Conservation (phyloP, 192 early-diverging fungal genomes). For the Coemansia sp. region DNA sequence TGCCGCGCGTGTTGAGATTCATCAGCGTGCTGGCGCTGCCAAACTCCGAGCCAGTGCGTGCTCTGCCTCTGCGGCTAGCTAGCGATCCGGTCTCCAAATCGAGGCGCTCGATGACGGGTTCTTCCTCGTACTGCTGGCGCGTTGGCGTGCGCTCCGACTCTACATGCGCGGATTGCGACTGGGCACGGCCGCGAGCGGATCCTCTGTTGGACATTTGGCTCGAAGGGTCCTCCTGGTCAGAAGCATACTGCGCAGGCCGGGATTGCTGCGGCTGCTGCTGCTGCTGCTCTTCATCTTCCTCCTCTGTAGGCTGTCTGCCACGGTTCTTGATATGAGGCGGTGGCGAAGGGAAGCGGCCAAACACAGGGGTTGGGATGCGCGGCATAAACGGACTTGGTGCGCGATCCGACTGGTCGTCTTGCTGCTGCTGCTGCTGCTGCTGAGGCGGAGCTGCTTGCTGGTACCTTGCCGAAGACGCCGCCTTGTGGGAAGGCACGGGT, state of each 20-base stretch:
- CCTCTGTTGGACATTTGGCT: not conserved
- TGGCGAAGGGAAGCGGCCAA: constrained; percentile 52
- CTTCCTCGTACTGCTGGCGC: constrained; percentile 23
- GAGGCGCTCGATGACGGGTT: constrained; percentile 42
- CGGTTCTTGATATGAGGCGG: constrained; percentile 53
- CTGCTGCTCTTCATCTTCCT: constrained; percentile 11
- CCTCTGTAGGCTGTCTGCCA: constrained; percentile 18
- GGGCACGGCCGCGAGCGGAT: constrained; percentile 25
- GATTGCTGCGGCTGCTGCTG: constrained; percentile 11
- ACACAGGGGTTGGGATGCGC: constrained; percentile 42
- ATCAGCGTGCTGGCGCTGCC: constrained; percentile 52
- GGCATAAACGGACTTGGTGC: constrained; percentile 37
- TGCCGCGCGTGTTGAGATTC: constrained; percentile 23
- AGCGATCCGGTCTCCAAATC: constrained; percentile 45
- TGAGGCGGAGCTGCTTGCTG: not conserved
- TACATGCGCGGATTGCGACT: constrained; percentile 40
- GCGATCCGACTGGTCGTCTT: constrained; percentile 8
- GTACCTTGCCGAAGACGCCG: not conserved
- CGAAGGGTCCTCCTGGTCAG: not conserved
- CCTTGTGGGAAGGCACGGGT: constrained; percentile 15
- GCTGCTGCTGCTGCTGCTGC: constrained; percentile 10
- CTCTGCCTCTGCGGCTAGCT: constrained; percentile 36
- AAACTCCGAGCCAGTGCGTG: constrained; percentile 37
- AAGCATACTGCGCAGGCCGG: constrained; percentile 7
- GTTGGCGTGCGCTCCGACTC: constrained; percentile 9